Evolutionary conservation across 352 stramenopile genomes (phyloP).

Genomic region (Globisporangium polare): DNA sequence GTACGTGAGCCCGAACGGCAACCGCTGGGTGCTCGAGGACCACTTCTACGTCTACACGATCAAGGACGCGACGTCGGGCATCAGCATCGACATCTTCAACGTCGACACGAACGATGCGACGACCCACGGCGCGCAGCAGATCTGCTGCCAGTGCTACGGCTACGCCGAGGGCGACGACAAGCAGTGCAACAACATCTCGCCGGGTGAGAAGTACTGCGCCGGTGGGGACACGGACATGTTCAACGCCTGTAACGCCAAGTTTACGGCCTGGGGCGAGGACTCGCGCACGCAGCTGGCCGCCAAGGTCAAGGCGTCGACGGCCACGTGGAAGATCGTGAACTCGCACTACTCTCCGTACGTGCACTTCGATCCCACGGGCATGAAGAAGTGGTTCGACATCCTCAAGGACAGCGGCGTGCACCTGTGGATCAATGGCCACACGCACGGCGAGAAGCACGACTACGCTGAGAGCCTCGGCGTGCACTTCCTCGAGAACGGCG

Average conservation of each 20-base stretch:
- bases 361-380: slow-evolving; percentile 36
- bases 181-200: slow-evolving; percentile 34
- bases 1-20: slow-evolving; percentile 49
- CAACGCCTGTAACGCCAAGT: slow-evolving; percentile 35
- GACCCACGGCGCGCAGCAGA: slow-evolving; percentile 42
- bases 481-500: slow-evolving; percentile 78
- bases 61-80: slow-evolving; percentile 28
- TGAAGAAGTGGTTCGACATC: slow-evolving; percentile 50
- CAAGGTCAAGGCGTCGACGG: slow-evolving; percentile 43
- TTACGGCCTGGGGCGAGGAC: slow-evolving; percentile 43
- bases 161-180: slow-evolving; percentile 36
- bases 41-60: slow-evolving; percentile 55
- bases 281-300: slow-evolving; percentile 34
- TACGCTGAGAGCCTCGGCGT: slow-evolving; percentile 45
- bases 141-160: slow-evolving; percentile 60
- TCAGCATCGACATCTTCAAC: slow-evolving; percentile 62
- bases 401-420: slow-evolving; percentile 43
- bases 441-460: slow-evolving; percentile 77
- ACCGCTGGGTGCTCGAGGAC: slow-evolving; percentile 52
- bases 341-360: slow-evolving; percentile 58
- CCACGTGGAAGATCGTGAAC: slow-evolving; percentile 72
- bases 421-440: slow-evolving; percentile 72
- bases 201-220: slow-evolving; percentile 34
- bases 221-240: slow-evolving; percentile 36
- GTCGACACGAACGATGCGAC: slow-evolving; percentile 53